These are phyloP conservation scores for Hanseniaspora meyeri DNA, from an alignment of 805 yeast species.

Conservation along the genomic window DNA sequence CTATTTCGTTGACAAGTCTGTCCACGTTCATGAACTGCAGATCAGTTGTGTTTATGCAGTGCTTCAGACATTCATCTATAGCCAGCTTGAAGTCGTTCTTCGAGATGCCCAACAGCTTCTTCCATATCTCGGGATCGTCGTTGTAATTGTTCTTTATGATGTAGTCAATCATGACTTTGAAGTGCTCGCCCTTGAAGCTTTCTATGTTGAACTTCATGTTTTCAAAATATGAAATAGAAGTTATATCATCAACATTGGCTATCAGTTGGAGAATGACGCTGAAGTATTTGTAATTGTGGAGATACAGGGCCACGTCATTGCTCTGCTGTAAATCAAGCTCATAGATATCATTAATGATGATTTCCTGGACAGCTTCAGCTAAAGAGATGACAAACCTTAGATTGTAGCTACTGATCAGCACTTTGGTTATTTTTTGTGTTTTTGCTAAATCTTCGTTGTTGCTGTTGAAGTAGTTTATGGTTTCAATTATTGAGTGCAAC, in stretches of 20 bases:
- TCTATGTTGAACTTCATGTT: neutral
- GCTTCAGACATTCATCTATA: neutral
- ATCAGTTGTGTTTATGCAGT: neutral
- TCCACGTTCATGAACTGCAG: neutral
- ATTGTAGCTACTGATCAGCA: neutral
- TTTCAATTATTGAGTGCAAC: neutral
- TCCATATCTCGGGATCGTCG: neutral
- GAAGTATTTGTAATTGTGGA: neutral
- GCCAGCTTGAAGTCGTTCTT: neutral
- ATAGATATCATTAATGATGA: neutral
- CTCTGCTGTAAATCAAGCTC: neutral
- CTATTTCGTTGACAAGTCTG: neutral
- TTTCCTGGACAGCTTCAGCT: neutral
- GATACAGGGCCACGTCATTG: neutral
- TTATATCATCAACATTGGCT: neutral
- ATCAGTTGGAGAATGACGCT: neutral
- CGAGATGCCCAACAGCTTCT: neutral
- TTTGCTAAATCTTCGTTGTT: neutral
- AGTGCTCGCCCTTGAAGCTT: neutral
- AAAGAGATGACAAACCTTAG: neutral
- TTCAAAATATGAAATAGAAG: neutral
- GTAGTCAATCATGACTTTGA: neutral
- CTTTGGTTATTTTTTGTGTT: neutral
- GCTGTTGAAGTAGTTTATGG: neutral
- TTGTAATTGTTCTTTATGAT: neutral